phyloP scores from a whole-genome alignment of 192 early-diverging fungal genomes.

The Backusella westeae region DNA sequence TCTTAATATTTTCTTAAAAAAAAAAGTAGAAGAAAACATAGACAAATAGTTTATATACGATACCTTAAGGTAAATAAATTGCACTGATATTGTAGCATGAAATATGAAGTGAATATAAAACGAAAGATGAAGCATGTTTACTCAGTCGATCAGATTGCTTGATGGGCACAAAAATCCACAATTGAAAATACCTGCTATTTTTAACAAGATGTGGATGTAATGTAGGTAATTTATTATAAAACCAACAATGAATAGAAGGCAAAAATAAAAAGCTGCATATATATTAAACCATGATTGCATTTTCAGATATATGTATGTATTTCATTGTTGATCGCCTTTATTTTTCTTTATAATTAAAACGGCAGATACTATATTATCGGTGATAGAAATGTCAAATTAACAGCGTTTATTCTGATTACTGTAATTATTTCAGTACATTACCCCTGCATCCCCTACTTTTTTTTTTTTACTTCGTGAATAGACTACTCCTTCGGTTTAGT shows the following conservation, averaged over 20 bases:
- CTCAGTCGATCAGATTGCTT: neutral
- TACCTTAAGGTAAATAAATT: neutral
- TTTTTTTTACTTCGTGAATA: neutral
- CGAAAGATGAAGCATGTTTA: neutral
- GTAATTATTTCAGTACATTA: neutral
- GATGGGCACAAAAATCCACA: neutral
- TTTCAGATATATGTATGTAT: neutral
- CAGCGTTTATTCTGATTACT: neutral
- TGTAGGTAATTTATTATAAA: neutral
- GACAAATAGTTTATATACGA: neutral
- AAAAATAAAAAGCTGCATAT: neutral
- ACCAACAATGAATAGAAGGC: neutral
- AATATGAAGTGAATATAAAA: neutral
- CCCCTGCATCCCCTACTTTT: neutral
- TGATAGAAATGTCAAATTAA: conserved; percentile 1
- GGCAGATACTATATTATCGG: neutral
- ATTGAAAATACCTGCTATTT: neutral
- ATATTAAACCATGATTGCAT: neutral
- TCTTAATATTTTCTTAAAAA: no score
- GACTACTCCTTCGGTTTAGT: neutral
- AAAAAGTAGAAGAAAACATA: no score
- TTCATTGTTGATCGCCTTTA: neutral
- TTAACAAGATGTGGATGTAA: neutral
- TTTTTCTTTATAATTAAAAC: neutral
- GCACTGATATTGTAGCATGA: neutral